Evolutionary conservation across 163 green algal genomes (phyloP).

Genomic region (Scenedesmus sp.): DNA sequence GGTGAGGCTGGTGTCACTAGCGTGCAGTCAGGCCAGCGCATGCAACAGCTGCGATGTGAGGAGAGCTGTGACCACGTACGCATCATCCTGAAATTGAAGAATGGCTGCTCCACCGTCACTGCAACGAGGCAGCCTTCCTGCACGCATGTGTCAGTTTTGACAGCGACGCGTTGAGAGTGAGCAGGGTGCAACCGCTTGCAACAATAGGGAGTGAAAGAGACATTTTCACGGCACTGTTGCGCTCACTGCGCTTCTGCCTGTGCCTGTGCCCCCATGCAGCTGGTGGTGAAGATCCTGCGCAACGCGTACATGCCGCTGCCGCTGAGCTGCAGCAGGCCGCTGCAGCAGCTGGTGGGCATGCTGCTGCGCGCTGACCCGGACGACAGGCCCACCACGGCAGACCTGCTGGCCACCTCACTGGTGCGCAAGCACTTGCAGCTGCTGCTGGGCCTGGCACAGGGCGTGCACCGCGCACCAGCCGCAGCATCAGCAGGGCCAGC

Average conservation of each 20-base stretch:
- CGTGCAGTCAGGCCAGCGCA: not conserved
- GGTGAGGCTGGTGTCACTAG: conserved; percentile 33
- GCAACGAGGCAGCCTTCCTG: no score
- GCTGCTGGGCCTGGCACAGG: conserved; percentile 42
- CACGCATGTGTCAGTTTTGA: no score
- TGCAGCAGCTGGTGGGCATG: conserved; percentile 65
- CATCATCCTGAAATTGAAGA: no score
- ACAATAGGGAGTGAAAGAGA: no score
- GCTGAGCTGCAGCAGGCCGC: conserved; percentile 58
- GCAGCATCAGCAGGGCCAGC: not conserved
- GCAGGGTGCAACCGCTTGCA: no score
- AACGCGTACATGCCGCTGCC: conserved; percentile 72
- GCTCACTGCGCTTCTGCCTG: not conserved
- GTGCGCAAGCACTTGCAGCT: conserved; percentile 62
- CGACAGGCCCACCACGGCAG: conserved; percentile 60
- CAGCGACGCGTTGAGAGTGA: no score
- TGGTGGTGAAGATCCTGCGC: conserved; percentile 72
- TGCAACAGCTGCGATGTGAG: not conserved
- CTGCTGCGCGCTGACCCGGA: conserved; percentile 69
- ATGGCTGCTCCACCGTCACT: no score
- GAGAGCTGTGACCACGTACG: not conserved
- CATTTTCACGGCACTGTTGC: not conserved
- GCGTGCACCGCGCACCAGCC: not conserved
- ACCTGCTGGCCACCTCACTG: conserved; percentile 58
- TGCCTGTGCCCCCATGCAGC: not conserved